Evolutionary conservation across 495 filamentous ascomycete genomes (phyloP).

Genomic region (Massariosphaeria phaeospora): DNA sequence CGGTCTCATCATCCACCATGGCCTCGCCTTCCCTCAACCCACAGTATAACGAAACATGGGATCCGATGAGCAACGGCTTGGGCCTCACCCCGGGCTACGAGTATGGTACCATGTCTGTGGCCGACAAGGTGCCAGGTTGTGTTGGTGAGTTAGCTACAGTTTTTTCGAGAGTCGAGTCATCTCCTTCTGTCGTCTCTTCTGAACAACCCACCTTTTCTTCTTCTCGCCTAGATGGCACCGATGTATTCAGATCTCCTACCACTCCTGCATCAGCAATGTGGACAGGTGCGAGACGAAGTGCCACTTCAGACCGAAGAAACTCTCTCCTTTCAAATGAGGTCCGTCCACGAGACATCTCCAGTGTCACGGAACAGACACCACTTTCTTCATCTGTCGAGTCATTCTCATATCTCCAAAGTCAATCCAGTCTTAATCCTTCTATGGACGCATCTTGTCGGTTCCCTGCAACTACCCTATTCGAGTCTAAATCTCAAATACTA

Average conservation of each 20-base stretch:
- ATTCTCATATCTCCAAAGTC: conserved; percentile 53
- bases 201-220: conserved; percentile 29
- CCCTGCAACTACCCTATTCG: conserved; percentile 40
- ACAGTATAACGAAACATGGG: conserved; percentile 56
- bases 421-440: conserved; percentile 57
- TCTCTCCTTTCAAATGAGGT: conserved; percentile 33
- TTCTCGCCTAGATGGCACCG: neutral
- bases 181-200: conserved; percentile 16
- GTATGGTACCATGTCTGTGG: conserved; percentile 49
- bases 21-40: conserved; percentile 69
- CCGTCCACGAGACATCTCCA: conserved; percentile 14
- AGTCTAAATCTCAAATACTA: conserved; percentile 6
- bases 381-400: conserved; percentile 27
- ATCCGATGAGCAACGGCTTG: conserved; percentile 53
- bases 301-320: conserved; percentile 20
- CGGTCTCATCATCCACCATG: conserved; percentile 70
- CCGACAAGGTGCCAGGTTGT: conserved; percentile 60
- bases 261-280: conserved; percentile 47
- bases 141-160: conserved; percentile 69
- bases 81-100: conserved; percentile 57
- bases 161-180: conserved; percentile 37
- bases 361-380: conserved; percentile 13
- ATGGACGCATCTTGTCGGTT: conserved; percentile 60
- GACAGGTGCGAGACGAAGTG: conserved; percentile 36
- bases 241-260: conserved; percentile 49